Conservation (phyloP, 768 basidiomycete species). For the Coprinopsis sp. region DNA sequence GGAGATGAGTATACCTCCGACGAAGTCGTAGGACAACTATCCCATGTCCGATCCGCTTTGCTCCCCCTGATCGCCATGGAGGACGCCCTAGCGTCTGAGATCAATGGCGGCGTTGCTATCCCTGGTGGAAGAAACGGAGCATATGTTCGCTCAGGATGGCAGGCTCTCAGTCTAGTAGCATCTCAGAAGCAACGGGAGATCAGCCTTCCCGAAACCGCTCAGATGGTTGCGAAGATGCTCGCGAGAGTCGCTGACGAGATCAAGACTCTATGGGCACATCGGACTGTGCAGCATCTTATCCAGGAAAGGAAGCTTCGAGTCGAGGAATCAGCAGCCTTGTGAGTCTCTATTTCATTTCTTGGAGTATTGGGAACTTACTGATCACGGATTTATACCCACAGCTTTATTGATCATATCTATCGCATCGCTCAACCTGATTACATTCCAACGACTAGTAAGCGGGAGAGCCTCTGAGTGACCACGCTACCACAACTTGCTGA, state of each 20-base stretch:
- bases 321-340: constrained; percentile 78
- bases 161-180: constrained; percentile 49
- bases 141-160: constrained; percentile 72
- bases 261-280: constrained; percentile 64
- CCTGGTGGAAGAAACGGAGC: constrained; percentile 57
- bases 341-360: constrained; percentile 23
- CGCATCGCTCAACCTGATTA: constrained; percentile 69
- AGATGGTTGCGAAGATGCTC: constrained; percentile 53
- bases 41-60: constrained; percentile 48
- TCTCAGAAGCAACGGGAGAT: constrained; percentile 13
- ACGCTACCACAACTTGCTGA: not conserved
- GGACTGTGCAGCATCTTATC: constrained; percentile 55
- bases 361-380: constrained; percentile 6
- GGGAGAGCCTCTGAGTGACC: not conserved
- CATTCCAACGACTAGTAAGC: constrained; percentile 61
- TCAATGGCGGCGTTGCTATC: constrained; percentile 61
- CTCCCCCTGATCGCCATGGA: constrained; percentile 65
- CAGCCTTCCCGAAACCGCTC: constrained; percentile 29
- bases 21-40: constrained; percentile 37
- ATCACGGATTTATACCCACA: constrained; percentile 22
- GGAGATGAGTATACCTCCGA: constrained; percentile 19
- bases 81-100: constrained; percentile 60
- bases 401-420: constrained; percentile 63
- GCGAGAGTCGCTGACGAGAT: constrained; percentile 47
- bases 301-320: constrained; percentile 56